Evolutionary conservation across 2,329 filamentous ascomycete species (phyloP).

Genomic region (Alternaria tenuissima): DNA sequence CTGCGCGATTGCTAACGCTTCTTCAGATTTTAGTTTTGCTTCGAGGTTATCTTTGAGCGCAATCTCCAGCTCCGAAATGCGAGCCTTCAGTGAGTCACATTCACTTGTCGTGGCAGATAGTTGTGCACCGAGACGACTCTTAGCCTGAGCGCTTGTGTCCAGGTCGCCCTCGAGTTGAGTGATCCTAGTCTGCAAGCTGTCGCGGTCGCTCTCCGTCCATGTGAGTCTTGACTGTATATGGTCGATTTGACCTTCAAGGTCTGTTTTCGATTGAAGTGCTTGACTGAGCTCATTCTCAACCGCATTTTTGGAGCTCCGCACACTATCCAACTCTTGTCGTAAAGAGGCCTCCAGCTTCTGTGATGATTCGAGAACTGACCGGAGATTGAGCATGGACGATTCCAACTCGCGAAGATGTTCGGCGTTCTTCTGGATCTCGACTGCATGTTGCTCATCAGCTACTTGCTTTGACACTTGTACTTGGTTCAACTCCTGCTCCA

Average conservation of each 20-base stretch:
- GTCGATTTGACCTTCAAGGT: constrained; percentile 21
- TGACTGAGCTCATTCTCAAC: constrained; percentile 22
- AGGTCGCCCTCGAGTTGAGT: constrained; percentile 20
- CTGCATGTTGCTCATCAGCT: constrained; percentile 20
- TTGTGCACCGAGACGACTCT: constrained; percentile 11
- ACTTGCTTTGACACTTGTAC: constrained; percentile 24
- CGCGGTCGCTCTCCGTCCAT: constrained; percentile 11
- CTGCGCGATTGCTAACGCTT: constrained; percentile 14
- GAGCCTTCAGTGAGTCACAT: constrained; percentile 16
- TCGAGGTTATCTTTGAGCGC: constrained; percentile 11
- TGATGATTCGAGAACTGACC: constrained; percentile 23
- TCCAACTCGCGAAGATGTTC: constrained; percentile 37
- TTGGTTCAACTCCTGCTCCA: constrained; percentile 32
- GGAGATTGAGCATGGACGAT: constrained; percentile 28
- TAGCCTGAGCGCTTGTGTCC: constrained; percentile 6
- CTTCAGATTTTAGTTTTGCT: constrained; percentile 17
- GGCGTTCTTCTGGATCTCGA: constrained; percentile 23
- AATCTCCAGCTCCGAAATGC: constrained; percentile 25
- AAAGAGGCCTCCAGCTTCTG: constrained; percentile 25
- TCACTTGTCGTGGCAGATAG: constrained; percentile 22
- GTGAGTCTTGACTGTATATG: constrained; percentile 11
- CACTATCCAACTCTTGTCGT: constrained; percentile 23
- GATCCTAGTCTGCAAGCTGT: constrained; percentile 13
- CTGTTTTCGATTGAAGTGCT: constrained; percentile 11
- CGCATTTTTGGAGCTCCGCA: constrained; percentile 19